These are phyloP conservation scores for Hyphopichia pseudoburtonii DNA, from an alignment of 1,139 yeast genomes.

Conservation along the genomic window DNA sequence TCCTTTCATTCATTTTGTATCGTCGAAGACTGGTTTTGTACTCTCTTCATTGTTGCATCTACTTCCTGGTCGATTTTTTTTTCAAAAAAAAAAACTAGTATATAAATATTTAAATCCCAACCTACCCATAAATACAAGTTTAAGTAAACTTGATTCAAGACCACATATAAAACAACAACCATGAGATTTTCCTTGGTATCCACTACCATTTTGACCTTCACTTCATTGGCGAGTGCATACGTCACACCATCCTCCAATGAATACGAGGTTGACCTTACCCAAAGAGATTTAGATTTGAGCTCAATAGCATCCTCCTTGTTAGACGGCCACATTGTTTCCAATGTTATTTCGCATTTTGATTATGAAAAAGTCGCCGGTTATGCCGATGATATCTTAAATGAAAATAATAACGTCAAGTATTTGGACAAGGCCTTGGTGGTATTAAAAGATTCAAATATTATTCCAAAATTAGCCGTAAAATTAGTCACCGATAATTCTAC, in stretches of 20 bases:
- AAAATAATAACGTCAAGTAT: constrained; percentile 21
- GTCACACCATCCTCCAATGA: constrained; percentile 11
- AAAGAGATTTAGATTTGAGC: constrained; percentile 26
- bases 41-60: too few species aligned
- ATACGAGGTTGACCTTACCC: constrained; percentile 14
- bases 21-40: too few species aligned
- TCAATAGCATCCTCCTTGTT: constrained; percentile 10
- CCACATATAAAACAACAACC: too few species aligned
- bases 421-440: constrained; percentile 27
- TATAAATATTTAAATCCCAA: too few species aligned
- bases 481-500: constrained; percentile 27
- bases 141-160: too few species aligned
- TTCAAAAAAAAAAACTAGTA: too few species aligned
- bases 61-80: too few species aligned
- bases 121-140: too few species aligned
- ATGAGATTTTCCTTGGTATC: constrained; percentile 22
- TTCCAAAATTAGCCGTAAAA: constrained; percentile 26
- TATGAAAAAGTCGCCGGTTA: constrained; percentile 34
- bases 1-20: too few species aligned
- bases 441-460: constrained; percentile 23
- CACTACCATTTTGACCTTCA: constrained; percentile 15
- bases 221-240: constrained; percentile 13
- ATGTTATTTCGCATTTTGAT: constrained; percentile 19
- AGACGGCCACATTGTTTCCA: constrained; percentile 18
- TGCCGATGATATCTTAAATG: constrained; percentile 25